These are phyloP conservation scores for Metschnikowia santaceciliae DNA, from an alignment of 805 yeast genomes.

Conservation along the genomic window DNA sequence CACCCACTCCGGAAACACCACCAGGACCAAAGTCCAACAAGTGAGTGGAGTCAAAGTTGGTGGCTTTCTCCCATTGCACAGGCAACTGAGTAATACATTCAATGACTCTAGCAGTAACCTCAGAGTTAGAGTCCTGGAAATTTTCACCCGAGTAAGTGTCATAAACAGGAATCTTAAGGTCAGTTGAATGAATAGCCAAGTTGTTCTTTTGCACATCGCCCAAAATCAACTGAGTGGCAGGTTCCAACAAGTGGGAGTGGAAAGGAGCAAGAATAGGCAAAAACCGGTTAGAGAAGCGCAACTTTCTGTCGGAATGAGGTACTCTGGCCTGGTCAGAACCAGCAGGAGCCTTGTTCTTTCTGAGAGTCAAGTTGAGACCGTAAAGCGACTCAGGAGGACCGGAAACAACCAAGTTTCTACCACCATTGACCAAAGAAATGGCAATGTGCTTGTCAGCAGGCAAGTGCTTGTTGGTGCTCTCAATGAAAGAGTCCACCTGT, in stretches of 20 bases:
- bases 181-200: slow-evolving; percentile 51
- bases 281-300: slow-evolving; percentile 89
- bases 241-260: slow-evolving; percentile 82
- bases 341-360: slow-evolving; percentile 91
- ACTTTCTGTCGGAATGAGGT: slow-evolving; percentile 90
- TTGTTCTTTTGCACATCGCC: slow-evolving; percentile 54
- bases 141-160: slow-evolving; percentile 87
- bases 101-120: slow-evolving; percentile 64
- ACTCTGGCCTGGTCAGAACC: slow-evolving; percentile 95
- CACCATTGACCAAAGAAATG: slow-evolving; percentile 91
- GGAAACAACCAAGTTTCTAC: slow-evolving; percentile 88
- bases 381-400: slow-evolving; percentile 98
- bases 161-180: slow-evolving; percentile 78
- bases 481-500: slow-evolving; percentile 76
- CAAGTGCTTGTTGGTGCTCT: slow-evolving; percentile 86
- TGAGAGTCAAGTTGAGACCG: slow-evolving; percentile 86
- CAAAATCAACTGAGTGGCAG: slow-evolving; percentile 64
- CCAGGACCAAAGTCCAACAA: slow-evolving; percentile 98
- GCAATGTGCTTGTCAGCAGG: slow-evolving; percentile 88
- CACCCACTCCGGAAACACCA: slow-evolving; percentile 95
- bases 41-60: slow-evolving; percentile 78
- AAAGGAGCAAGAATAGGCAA: slow-evolving; percentile 95
- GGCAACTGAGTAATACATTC: slow-evolving; percentile 83
- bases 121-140: slow-evolving; percentile 46
- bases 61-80: slow-evolving; percentile 93